phyloP scores from a whole-genome alignment of 306 rosid species.

The Vigna hirtella region DNA sequence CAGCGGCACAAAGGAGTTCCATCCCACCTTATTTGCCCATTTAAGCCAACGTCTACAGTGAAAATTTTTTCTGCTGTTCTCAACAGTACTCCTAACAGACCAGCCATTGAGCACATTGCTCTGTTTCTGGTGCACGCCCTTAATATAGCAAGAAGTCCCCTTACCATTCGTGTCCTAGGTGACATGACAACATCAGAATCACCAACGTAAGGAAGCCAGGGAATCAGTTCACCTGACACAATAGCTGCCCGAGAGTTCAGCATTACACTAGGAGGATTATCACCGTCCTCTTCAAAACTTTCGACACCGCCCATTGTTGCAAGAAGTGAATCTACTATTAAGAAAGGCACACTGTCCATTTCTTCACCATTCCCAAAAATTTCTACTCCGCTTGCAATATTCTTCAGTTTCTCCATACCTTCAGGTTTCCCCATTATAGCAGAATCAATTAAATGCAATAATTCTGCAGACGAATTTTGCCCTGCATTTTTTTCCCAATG shows the following conservation, averaged over 20 bases:
- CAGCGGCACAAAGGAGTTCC: constrained; percentile 93
- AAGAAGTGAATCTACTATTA: constrained; percentile 94
- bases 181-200: constrained; percentile 79
- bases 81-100: constrained; percentile 84
- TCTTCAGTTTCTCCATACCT: constrained; percentile 86
- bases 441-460: constrained; percentile 94
- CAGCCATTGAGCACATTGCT: constrained; percentile 97
- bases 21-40: constrained; percentile 83
- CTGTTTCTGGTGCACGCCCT: constrained; percentile 97
- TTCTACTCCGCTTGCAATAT: constrained; percentile 82
- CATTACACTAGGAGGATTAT: constrained; percentile 99
- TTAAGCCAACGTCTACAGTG: constrained; percentile 66
- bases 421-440: constrained; percentile 99
- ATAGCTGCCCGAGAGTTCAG: constrained; percentile 96
- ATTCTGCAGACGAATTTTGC: constrained; percentile 85
- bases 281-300: constrained; percentile 94
- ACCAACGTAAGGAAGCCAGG: constrained; percentile 91
- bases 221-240: constrained; percentile 91
- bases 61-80: constrained; percentile 84
- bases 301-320: constrained; percentile 99
- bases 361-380: constrained; percentile 76
- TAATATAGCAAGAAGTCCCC: constrained; percentile 95
- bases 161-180: constrained; percentile 93
- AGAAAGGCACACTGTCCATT: constrained; percentile 69
- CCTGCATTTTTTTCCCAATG: constrained; percentile 63